These are phyloP conservation scores for Vitis cinerea DNA, from an alignment of 164 flowering plant genomes.

Conservation along the genomic window DNA sequence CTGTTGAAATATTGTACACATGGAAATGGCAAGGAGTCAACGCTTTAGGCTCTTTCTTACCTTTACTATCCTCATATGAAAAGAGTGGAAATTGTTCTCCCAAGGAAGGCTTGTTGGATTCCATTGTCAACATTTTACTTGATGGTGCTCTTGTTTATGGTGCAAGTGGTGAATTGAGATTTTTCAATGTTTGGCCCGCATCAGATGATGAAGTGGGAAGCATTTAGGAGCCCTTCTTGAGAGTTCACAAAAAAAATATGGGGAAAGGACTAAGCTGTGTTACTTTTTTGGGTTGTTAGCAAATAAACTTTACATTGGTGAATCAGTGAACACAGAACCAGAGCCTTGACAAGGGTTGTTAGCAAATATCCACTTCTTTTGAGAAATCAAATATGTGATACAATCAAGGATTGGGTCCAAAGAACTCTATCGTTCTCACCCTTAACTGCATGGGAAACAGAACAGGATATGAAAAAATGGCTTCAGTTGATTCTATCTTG, in stretches of 20 bases:
- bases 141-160: slow-evolving; percentile 79
- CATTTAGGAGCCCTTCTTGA: slow-evolving; percentile 69
- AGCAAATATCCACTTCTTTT: slow-evolving; percentile 23
- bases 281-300: slow-evolving; percentile 41
- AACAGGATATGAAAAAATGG: slow-evolving; percentile 77
- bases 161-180: slow-evolving; percentile 25
- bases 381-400: slow-evolving; percentile 29
- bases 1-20: slow-evolving; percentile 83
- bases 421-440: slow-evolving; percentile 50
- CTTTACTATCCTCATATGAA: slow-evolving; percentile 30
- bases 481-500: slow-evolving; percentile 48
- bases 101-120: slow-evolving; percentile 43
- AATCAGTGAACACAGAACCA: slow-evolving; percentile 41
- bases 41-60: slow-evolving; percentile 41
- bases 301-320: slow-evolving; percentile 60
- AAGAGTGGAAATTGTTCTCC: slow-evolving; percentile 21
- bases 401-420: slow-evolving; percentile 49
- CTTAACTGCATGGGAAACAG: slow-evolving; percentile 43
- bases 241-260: slow-evolving; percentile 56
- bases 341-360: too few species aligned
- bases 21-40: slow-evolving; percentile 91
- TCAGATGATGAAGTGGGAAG: slow-evolving; percentile 51
- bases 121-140: slow-evolving; percentile 58
- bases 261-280: slow-evolving; percentile 51
- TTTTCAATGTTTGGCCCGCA: slow-evolving; percentile 38